Conservation (phyloP, 257 asterid species). For the Scutellaria minor region DNA sequence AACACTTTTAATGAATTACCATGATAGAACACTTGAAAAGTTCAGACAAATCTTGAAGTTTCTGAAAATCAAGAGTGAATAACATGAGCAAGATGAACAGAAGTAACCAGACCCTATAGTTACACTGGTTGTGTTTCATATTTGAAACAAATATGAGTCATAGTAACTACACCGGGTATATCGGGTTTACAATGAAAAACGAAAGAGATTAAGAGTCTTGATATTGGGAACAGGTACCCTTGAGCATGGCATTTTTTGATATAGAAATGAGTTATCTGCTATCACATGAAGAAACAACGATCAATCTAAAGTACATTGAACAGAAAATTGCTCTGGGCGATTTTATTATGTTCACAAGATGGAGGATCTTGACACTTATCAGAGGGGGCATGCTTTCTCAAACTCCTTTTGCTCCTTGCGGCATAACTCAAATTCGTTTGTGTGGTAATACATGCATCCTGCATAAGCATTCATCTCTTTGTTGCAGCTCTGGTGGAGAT, state of each 20-base stretch:
- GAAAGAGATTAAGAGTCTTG: neutral
- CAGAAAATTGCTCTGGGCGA: constrained; percentile 11
- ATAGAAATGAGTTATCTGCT: constrained; percentile 25
- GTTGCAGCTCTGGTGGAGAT: constrained; percentile 82
- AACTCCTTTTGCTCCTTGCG: constrained; percentile 90
- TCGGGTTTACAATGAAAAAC: neutral
- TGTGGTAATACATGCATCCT: constrained; percentile 94
- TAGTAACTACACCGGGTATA: constrained; percentile 18
- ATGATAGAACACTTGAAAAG: too few species aligned
- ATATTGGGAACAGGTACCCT: constrained; percentile 20
- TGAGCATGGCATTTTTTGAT: constrained; percentile 25
- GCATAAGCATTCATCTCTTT: constrained; percentile 91
- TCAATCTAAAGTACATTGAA: constrained; percentile 25
- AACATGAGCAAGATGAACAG: constrained; percentile 24
- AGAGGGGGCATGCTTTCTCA: constrained; percentile 81
- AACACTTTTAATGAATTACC: too few species aligned
- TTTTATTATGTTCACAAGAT: constrained; percentile 33
- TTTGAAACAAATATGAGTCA: constrained; percentile 7
- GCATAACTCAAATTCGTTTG: constrained; percentile 89
- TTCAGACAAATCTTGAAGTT: neutral
- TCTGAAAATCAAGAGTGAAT: neutral
- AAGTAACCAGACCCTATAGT: constrained; percentile 2
- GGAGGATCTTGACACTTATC: constrained; percentile 32
- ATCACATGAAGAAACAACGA: constrained; percentile 21
- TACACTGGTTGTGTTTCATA: constrained; percentile 1